A percentile compares a stretch with the other conserved stretches of the same genome.
Evolutionary conservation across 1,284 basidiomycete species (phyloP).

Genomic region (Ceratobasidium sp.): DNA sequence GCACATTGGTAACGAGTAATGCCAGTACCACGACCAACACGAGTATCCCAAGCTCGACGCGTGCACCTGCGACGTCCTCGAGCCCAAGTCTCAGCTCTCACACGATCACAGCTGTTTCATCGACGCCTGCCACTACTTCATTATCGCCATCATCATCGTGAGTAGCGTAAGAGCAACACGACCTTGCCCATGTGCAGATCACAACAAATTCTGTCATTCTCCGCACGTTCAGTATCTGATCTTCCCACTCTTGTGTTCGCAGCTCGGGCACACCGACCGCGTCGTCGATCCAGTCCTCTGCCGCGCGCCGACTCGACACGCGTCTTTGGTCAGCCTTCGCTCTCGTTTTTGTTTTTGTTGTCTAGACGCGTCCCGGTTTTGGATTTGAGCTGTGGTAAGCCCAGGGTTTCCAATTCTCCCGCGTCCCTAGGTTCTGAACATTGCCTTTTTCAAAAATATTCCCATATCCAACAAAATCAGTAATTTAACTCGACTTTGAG

Average conservation of each 20-base stretch:
- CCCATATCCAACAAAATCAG: constrained; percentile 29
- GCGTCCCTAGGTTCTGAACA: constrained; percentile 23
- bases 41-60: constrained; percentile 33
- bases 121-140: constrained; percentile 8
- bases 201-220: not conserved
- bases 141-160: constrained; percentile 34
- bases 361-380: not conserved
- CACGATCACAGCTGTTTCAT: constrained; percentile 35
- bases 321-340: not conserved
- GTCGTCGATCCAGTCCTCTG: constrained; percentile 18
- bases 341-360: constrained; percentile 16
- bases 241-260: constrained; percentile 17
- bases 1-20: constrained; percentile 12
- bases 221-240: constrained; percentile 16
- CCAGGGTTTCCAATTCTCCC: constrained; percentile 9
- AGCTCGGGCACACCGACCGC: not conserved
- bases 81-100: constrained; percentile 17
- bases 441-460: constrained; percentile 33
- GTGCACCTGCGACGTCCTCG: constrained; percentile 40
- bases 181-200: not conserved
- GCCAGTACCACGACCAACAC: constrained; percentile 22
- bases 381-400: not conserved
- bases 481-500: constrained; percentile 11
- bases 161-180: constrained; percentile 23
- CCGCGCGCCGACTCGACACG: constrained; percentile 17